phyloP scores from a whole-genome alignment of 495 filamentous ascomycete genomes.

The Usnea hakonensis region DNA sequence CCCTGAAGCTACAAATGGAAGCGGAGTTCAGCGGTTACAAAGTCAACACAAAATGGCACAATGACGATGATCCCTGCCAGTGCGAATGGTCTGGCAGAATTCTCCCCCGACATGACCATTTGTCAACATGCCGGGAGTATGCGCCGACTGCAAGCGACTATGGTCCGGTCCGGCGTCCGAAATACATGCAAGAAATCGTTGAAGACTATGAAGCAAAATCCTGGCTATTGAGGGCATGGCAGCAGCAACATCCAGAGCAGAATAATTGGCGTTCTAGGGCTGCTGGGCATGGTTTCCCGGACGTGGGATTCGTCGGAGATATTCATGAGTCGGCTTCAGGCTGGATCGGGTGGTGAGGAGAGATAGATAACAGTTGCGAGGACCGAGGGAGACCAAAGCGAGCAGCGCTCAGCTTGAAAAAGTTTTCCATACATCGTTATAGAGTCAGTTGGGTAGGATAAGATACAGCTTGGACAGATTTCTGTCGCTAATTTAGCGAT shows the following conservation, averaged over 20 bases:
- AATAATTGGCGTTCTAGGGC: slow-evolving; percentile 26
- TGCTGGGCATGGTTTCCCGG: slow-evolving; percentile 31
- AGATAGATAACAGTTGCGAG: slow-evolving; percentile 12
- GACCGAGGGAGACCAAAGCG: not conserved
- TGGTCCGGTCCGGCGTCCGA: not conserved
- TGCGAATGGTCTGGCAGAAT: slow-evolving; percentile 18
- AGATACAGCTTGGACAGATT: not conserved
- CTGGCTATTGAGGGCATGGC: slow-evolving; percentile 36
- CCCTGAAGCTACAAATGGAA: slow-evolving; percentile 14
- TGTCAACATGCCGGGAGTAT: slow-evolving; percentile 1
- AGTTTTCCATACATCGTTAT: not conserved
- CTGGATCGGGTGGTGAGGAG: slow-evolving; percentile 17
- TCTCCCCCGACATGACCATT: not conserved
- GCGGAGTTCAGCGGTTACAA: slow-evolving; percentile 13
- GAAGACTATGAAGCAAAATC: slow-evolving; percentile 29
- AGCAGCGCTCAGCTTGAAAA: not conserved
- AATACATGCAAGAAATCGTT: slow-evolving; percentile 16
- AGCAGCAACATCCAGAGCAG: slow-evolving; percentile 34
- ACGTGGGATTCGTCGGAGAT: slow-evolving; percentile 21
- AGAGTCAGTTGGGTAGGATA: too few relatives aligned
- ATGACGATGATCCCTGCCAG: slow-evolving; percentile 7
- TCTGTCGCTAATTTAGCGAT: too few relatives aligned
- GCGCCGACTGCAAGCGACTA: not conserved
- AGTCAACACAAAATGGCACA: not conserved
- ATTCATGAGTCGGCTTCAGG: slow-evolving; percentile 29